Evolutionary conservation across 768 basidiomycete species (phyloP), one percentile per base, ranked within the genome.

Genomic region (Psilocybe sp.): DNA sequence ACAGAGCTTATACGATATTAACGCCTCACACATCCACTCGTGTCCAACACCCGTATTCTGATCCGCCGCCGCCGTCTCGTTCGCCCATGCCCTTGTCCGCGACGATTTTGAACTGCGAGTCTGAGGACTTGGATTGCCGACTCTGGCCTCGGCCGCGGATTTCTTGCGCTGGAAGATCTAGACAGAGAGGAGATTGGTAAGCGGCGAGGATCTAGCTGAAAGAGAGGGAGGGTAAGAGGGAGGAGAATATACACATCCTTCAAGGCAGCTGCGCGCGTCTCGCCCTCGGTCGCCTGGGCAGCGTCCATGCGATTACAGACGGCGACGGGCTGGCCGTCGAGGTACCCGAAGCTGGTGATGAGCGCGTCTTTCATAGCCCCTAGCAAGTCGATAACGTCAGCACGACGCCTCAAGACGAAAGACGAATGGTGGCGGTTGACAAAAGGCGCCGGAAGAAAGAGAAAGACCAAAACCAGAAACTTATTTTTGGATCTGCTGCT

Each of bases 261-360:
- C 50, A 93, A 60, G 4, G 76, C 81, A 46, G 87, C 75, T 12
- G 58, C 58, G 44, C 69, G 53, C 19, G 61, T 68, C 32, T 68
- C 64, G 0, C 65, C 69, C 15, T 71, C 70, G 4, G 62, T 69
- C n/a, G 32, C 59, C 60, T 70, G 71, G 16, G 71, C 90, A 57
- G 81, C 80, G 41, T 82, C 76, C 82, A 92, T 83, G 34, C 81
- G 74, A 51, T 91, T 85, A 14, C 89, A 73, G 40, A 98, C 91
- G n/a, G 79, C 76, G 18, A 92, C 87, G 15, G 98, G 80, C 70
- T 95, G 92, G 13, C 87, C 88, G 60, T 98, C 93, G 37, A 93
- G 72, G 57, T 93, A 89, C 66, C 91, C 92, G 53, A 98, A 70
- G 0, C 84, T 92, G 13, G 89, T 90, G 40, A 72, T 78, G 47